Percentiles rank a stretch among this genome's conserved stretches.
Conservation (phyloP, 2,329 filamentous ascomycete species). For the Stemphylium vesicarium region DNA sequence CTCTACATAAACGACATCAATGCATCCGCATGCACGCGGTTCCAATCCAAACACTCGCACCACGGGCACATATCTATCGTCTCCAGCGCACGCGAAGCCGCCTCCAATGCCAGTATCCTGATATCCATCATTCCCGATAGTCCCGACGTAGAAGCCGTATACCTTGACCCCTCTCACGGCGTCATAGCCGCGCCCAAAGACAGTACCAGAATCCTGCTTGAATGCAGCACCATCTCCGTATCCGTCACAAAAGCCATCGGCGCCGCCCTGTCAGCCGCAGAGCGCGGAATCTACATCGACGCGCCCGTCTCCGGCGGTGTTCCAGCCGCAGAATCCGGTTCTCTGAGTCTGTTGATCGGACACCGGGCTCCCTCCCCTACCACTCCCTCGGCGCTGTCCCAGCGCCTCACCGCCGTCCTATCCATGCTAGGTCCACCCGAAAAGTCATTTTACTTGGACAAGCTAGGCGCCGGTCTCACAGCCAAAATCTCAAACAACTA, state of each 20-base stretch:
- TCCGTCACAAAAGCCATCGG: constrained; percentile 36
- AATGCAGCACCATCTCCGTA: constrained; percentile 45
- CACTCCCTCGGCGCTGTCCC: constrained; percentile 4
- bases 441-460: constrained; percentile 40
- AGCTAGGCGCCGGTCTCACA: constrained; percentile 38
- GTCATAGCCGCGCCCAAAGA: constrained; percentile 32
- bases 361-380: constrained; percentile 20
- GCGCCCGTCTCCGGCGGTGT: constrained; percentile 44
- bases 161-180: constrained; percentile 32
- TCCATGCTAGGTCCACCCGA: constrained; percentile 32
- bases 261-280: constrained; percentile 14
- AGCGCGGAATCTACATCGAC: constrained; percentile 36
- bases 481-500: constrained; percentile 47
- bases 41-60: constrained; percentile 26
- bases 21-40: constrained; percentile 26
- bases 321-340: constrained; percentile 37
- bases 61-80: constrained; percentile 34
- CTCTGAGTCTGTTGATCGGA: constrained; percentile 37
- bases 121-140: constrained; percentile 40
- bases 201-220: constrained; percentile 31
- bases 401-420: constrained; percentile 20
- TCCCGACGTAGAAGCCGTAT: constrained; percentile 38
- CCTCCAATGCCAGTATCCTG: constrained; percentile 34
- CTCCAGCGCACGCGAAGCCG: constrained; percentile 35
- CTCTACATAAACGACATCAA: constrained; percentile 44